Evolutionary conservation across 148 eudicot species (phyloP).

Genomic region (Diospyros lotus): DNA sequence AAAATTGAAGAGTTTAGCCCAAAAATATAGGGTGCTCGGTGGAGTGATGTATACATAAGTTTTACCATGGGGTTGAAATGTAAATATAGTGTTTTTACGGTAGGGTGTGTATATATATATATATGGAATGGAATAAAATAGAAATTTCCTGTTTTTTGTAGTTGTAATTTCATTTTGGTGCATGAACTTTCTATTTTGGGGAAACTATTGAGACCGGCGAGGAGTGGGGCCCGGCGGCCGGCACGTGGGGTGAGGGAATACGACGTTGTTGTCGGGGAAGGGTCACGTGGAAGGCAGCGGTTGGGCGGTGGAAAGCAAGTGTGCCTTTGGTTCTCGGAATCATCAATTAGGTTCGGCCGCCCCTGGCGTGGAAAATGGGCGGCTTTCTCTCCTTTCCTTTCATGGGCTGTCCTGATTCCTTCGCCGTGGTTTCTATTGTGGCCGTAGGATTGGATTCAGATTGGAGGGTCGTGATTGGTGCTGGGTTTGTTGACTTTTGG

Average conservation of each 20-base stretch:
- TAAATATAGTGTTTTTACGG: constrained; percentile 12
- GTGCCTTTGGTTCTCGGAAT: constrained; percentile 9
- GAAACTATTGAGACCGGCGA: not conserved
- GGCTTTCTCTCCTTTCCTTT: not conserved
- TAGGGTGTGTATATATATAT: constrained; percentile 10
- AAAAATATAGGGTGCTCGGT: constrained; percentile 3
- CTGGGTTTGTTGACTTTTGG: too few species aligned
- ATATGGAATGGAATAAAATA: not conserved
- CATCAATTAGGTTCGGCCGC: constrained; percentile 20
- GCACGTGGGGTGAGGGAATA: not conserved
- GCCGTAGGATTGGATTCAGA: not conserved
- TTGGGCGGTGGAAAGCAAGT: constrained; percentile 1
- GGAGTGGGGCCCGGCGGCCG: constrained; percentile 17
- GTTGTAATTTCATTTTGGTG: not conserved
- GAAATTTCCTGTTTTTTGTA: not conserved
- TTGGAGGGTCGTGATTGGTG: too few species aligned
- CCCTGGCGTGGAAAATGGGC: constrained; percentile 9
- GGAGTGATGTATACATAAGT: constrained; percentile 6
- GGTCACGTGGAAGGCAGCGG: not conserved
- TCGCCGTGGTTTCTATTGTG: not conserved
- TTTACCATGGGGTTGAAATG: constrained; percentile 7
- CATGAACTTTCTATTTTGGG: not conserved
- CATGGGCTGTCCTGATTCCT: too few species aligned
- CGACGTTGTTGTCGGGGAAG: not conserved
- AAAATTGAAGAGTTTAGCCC: not conserved